Base-by-base conservation (phyloP, 192 early-diverging fungal species). In the Nowakowskiella sp. region DNA sequence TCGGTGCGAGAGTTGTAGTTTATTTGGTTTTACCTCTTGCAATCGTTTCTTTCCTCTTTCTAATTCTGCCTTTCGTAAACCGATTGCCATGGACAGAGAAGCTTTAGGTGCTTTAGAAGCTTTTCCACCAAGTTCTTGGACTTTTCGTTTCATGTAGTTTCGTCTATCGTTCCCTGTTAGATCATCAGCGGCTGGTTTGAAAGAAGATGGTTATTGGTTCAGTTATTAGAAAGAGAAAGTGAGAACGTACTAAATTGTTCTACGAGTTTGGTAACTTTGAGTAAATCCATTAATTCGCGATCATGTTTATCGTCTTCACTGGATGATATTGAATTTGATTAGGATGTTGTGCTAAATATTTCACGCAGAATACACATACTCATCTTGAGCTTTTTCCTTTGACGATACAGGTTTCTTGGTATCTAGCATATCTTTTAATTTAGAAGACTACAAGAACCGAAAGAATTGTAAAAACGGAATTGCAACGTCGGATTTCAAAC, bases 251-350 rank as follows among this genome's bases (percentile, higher is more conserved):
- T 66, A 56, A 64, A 72, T 16, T 78, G 55, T 51, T 75, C 69
- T 16, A 78, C 47, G 4, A 78, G 61, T 55, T 70, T 64, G 6
- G 70, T 54, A 1, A 67, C 47, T 33, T 67, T 47, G 22, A 78
- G 49, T 1, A 78, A 44, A 7, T 70, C 61, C 67, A 69, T 66
- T 19, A 78, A 60, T 30, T 76, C 70, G 5, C 64, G 57, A 47
- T 78, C 76, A 33, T 73, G 57, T 31, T 62, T 49, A 31, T 70
- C 59, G 46, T 78, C 76, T 32, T 68, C 44, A n/a, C 50, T 51
- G 16, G n/a, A n/a, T 50, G 26, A 44, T 2, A 31, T 23, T 49
- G 21, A 49, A 27, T 31, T 2, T 2, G 42, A 4, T 31, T 1
- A 23, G 23, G 42, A 21, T 23, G 2, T 21, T 19, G 19, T 19